phyloP scores from a whole-genome alignment of 768 basidiomycete genomes.

The Tubosaeta brunneosetosa region DNA sequence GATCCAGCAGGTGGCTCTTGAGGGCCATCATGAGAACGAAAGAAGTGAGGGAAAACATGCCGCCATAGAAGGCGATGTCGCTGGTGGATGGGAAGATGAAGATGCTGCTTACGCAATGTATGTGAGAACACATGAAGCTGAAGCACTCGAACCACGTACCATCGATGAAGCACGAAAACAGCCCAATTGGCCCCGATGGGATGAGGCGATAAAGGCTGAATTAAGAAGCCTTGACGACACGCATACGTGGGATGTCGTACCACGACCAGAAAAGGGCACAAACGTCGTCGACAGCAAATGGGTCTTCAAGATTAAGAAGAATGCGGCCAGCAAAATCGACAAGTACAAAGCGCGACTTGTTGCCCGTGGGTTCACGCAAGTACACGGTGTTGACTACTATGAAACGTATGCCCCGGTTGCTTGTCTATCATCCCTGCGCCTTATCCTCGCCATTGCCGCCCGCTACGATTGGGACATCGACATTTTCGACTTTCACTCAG shows the following conservation, averaged over 20 bases:
- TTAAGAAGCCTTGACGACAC: background rate
- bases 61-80: background rate
- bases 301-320: conserved; percentile 5
- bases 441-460: conserved; percentile 9
- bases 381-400: background rate
- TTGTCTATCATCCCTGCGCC: conserved; percentile 6
- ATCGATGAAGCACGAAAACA: background rate
- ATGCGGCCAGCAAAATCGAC: background rate
- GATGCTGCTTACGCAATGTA: background rate
- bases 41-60: background rate
- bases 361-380: background rate
- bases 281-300: conserved; percentile 1
- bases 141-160: background rate
- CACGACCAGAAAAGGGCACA: background rate
- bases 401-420: background rate
- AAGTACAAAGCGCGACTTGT: background rate
- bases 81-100: background rate
- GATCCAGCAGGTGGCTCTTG: background rate
- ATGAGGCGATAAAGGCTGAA: background rate
- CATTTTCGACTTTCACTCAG: conserved; percentile 8
- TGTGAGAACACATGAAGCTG: background rate
- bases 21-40: background rate
- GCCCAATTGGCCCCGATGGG: background rate
- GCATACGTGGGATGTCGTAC: background rate
- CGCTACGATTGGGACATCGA: conserved; percentile 7